These are phyloP conservation scores for Fusarium sp. DNA, from an alignment of 2,329 filamentous ascomycete species.

Conservation along the genomic window DNA sequence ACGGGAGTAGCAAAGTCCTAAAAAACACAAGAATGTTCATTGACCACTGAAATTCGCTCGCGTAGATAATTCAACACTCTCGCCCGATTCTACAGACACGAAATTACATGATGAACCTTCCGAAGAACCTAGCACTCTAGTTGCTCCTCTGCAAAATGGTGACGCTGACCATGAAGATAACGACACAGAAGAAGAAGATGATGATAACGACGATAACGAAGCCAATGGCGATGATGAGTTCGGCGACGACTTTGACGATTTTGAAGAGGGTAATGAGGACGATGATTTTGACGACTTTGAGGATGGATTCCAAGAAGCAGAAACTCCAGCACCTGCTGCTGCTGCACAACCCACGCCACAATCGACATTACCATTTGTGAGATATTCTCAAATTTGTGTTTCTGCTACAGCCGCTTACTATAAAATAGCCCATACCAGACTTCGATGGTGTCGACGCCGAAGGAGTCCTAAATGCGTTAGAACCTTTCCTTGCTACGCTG, in stretches of 20 bases:
- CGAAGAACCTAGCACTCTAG: conserved; percentile 31
- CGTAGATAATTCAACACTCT: conserved; percentile 46
- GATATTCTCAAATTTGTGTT: conserved; percentile 31
- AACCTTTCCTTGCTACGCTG: conserved; percentile 74
- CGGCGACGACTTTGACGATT: conserved; percentile 72
- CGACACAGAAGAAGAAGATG: conserved; percentile 18
- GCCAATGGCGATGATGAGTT: conserved; percentile 60
- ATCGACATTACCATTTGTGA: conserved; percentile 61
- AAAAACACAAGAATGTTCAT: conserved; percentile 37
- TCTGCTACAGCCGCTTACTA: conserved; percentile 39
- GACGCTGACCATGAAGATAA: conserved; percentile 42
- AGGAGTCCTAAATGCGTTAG: conserved; percentile 70
- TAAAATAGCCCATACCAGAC: conserved; percentile 72
- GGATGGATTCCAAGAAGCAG: conserved; percentile 74
- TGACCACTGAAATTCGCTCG: conserved; percentile 44
- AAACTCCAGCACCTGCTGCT: conserved; percentile 49
- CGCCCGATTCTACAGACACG: conserved; percentile 48
- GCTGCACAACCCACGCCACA: conserved; percentile 51
- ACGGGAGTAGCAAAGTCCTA: conserved; percentile 45
- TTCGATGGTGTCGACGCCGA: conserved; percentile 72
- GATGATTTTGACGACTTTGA: conserved; percentile 78
- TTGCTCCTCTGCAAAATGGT: conserved; percentile 35
- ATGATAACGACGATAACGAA: conserved; percentile 34
- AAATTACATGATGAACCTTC: conserved; percentile 50
- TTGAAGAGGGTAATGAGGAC: conserved; percentile 68